Evolutionary conservation across 441 rosid genomes (phyloP).

Genomic region (Pelargonium cotyledonis): DNA sequence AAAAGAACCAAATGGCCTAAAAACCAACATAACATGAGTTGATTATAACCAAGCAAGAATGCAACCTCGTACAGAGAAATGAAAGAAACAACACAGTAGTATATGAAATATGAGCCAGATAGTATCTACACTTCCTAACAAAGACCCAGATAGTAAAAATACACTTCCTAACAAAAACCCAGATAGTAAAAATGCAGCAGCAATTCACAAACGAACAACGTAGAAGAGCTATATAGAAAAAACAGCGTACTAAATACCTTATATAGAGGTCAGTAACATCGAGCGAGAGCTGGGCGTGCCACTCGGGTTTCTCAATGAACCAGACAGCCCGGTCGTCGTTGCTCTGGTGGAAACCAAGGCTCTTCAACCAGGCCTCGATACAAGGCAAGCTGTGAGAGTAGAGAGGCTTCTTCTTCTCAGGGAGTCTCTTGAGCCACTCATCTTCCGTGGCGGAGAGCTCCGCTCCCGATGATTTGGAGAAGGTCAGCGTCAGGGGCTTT

Average conservation of each 20-base stretch:
- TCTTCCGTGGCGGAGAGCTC: slow-evolving; percentile 53
- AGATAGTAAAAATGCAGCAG: background rate
- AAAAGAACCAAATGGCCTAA: too few species aligned
- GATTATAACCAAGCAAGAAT: background rate
- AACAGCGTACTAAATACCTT: slow-evolving; percentile 35
- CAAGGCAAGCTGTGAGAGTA: slow-evolving; percentile 93
- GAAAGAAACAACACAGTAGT: background rate
- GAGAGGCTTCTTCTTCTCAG: slow-evolving; percentile 74
- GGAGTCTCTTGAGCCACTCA: slow-evolving; percentile 77
- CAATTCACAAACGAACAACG: background rate
- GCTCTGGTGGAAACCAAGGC: slow-evolving; percentile 65
- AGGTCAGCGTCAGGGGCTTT: slow-evolving; percentile 26
- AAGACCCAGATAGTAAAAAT: background rate
- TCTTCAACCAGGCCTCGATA: slow-evolving; percentile 83
- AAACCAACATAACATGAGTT: background rate
- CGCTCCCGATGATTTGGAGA: slow-evolving; percentile 52
- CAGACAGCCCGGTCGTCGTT: slow-evolving; percentile 76
- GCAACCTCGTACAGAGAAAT: background rate
- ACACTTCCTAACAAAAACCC: background rate
- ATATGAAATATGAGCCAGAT: too few species aligned
- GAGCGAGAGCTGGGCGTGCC: slow-evolving; percentile 86
- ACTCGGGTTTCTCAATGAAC: slow-evolving; percentile 68
- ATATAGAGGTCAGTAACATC: slow-evolving; percentile 80
- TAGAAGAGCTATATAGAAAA: background rate
- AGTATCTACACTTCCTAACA: background rate